These are phyloP conservation scores for Aspergillus homomorphus DNA, from an alignment of 495 filamentous ascomycete genomes.

Conservation along the genomic window DNA sequence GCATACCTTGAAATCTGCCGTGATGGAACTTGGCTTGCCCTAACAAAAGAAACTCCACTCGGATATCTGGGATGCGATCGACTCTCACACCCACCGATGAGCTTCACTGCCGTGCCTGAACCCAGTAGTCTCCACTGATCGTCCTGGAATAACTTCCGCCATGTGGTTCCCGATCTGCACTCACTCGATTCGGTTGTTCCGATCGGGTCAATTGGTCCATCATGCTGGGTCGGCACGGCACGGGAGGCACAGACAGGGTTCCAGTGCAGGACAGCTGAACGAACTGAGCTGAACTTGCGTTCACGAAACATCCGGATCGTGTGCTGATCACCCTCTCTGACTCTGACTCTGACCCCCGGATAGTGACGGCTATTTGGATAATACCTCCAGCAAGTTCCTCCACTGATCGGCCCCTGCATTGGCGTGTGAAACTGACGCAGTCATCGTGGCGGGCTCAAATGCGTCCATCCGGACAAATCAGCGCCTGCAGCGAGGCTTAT, in stretches of 20 bases:
- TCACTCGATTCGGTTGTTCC: background rate
- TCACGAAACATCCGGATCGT: background rate
- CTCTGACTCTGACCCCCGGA: too few species aligned
- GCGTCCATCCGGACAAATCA: background rate
- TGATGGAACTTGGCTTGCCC: background rate
- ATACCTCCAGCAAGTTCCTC: background rate
- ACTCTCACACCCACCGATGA: background rate
- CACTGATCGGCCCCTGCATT: background rate
- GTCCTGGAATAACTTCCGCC: background rate
- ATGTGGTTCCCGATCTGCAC: constrained; percentile 3
- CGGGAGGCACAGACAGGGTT: background rate
- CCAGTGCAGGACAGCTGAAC: background rate
- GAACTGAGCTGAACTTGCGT: too few species aligned
- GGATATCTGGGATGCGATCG: background rate
- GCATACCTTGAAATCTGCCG: background rate
- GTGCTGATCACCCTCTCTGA: too few species aligned
- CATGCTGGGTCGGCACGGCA: background rate
- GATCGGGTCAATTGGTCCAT: background rate
- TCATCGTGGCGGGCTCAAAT: background rate
- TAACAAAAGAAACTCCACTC: background rate
- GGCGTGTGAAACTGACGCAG: background rate
- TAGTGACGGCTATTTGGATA: background rate
- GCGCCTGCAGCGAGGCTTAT: background rate
- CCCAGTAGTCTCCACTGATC: background rate
- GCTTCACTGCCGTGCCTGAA: background rate